Conservation (phyloP, 2,329 filamentous ascomycete species). For the Claviceps sp. region DNA sequence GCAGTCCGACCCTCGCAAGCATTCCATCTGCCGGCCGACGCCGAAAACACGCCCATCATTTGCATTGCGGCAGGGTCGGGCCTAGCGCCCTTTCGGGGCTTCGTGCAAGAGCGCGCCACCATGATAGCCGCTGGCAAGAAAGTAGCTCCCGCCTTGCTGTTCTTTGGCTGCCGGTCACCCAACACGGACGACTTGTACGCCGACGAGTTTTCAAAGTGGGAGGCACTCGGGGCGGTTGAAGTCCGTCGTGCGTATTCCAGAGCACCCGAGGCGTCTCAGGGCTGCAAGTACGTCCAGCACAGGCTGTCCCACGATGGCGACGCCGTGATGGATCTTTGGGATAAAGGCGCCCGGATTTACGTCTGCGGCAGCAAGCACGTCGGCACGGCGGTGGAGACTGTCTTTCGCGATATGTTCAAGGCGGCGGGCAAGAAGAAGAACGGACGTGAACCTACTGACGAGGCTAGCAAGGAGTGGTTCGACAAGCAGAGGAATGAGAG, state of each 20-base stretch:
- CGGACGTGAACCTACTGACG: constrained; percentile 19
- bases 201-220: constrained; percentile 46
- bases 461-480: constrained; percentile 32
- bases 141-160: constrained; percentile 49
- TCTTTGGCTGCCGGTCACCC: constrained; percentile 47
- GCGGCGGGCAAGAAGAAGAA: constrained; percentile 13
- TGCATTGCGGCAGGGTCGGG: constrained; percentile 40
- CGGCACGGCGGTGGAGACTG: constrained; percentile 32
- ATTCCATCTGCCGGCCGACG: constrained; percentile 35
- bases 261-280: constrained; percentile 26
- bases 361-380: constrained; percentile 48
- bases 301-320: constrained; percentile 23
- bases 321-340: constrained; percentile 26
- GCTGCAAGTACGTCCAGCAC: constrained; percentile 35
- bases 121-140: constrained; percentile 34
- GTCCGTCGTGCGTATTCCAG: constrained; percentile 46
- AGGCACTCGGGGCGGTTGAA: constrained; percentile 42
- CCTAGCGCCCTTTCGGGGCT: constrained; percentile 49
- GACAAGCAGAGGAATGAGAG: constrained; percentile 38
- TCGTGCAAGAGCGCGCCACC: constrained; percentile 46
- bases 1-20: constrained; percentile 29
- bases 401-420: constrained; percentile 22
- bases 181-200: constrained; percentile 46
- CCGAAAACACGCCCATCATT: constrained; percentile 34
- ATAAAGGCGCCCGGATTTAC: constrained; percentile 39